Evolutionary conservation across 371 early-diverging fungal genomes (phyloP).

Genomic region (Apophysomyces trapeziformis): DNA sequence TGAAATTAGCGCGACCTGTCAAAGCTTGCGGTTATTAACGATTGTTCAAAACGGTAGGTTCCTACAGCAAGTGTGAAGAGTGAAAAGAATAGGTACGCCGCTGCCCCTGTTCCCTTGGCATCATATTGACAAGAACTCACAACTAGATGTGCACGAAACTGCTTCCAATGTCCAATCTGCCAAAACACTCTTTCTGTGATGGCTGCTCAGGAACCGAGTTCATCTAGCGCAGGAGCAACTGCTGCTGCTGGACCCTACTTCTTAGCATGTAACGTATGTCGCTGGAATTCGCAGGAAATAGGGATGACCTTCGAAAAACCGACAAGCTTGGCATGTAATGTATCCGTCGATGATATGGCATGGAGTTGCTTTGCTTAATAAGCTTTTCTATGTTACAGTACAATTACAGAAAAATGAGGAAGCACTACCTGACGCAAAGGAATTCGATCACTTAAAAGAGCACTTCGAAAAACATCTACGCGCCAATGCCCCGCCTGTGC

Average conservation of each 20-base stretch:
- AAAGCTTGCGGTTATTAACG: too few relatives aligned
- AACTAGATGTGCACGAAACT: constrained; percentile 88
- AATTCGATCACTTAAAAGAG: constrained; percentile 84
- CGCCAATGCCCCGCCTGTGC: constrained; percentile 42
- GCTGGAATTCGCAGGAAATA: constrained; percentile 92
- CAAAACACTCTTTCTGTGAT: constrained; percentile 83
- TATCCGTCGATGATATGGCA: constrained; percentile 15
- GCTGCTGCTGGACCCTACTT: constrained; percentile 55
- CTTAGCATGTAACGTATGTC: constrained; percentile 84
- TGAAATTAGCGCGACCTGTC: neutral
- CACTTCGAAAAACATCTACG: constrained; percentile 76
- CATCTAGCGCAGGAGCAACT: constrained; percentile 25
- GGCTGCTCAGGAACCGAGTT: constrained; percentile 60
- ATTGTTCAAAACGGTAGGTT: constrained; percentile 34
- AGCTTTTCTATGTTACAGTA: constrained; percentile 38
- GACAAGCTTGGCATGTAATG: constrained; percentile 83
- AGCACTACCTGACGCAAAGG: constrained; percentile 70
- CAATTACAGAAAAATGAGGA: constrained; percentile 82
- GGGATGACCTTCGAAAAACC: constrained; percentile 90
- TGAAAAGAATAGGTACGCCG: constrained; percentile 81
- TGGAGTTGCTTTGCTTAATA: neutral
- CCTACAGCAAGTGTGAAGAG: constrained; percentile 94
- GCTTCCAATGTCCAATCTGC: constrained; percentile 94
- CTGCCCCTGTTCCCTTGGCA: neutral
- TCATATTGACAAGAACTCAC: neutral